phyloP scores from a whole-genome alignment of 2,329 filamentous ascomycete species.

The Aspergillus vadensis region DNA sequence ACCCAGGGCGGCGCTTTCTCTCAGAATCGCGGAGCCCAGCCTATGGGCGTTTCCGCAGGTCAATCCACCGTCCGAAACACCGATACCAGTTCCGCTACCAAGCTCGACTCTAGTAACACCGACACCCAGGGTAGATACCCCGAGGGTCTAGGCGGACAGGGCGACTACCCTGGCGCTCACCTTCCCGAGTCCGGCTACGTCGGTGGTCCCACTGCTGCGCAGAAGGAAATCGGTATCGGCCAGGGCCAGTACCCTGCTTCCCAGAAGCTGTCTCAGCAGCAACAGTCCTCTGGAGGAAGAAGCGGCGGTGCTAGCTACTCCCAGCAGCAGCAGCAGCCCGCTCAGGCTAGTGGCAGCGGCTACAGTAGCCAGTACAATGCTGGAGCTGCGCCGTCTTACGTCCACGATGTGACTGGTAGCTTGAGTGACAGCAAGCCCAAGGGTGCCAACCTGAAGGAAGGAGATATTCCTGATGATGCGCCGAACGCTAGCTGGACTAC shows the following conservation, averaged over 20 bases:
- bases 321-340: background rate
- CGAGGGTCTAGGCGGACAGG: constrained; percentile 42
- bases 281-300: background rate
- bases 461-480: constrained; percentile 45
- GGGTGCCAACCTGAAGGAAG: constrained; percentile 55
- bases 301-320: background rate
- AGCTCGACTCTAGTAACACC: constrained; percentile 51
- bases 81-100: constrained; percentile 56
- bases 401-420: constrained; percentile 37
- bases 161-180: constrained; percentile 42
- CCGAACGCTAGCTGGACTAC: constrained; percentile 55
- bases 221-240: constrained; percentile 32
- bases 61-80: constrained; percentile 60
- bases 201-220: constrained; percentile 37
- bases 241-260: constrained; percentile 25
- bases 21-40: constrained; percentile 58
- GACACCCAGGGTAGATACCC: constrained; percentile 48
- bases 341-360: constrained; percentile 29
- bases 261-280: constrained; percentile 12
- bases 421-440: constrained; percentile 48
- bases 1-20: constrained; percentile 61
- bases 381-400: constrained; percentile 42
- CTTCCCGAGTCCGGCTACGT: constrained; percentile 36
- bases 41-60: constrained; percentile 52
- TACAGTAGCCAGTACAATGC: constrained; percentile 30